These are phyloP conservation scores for Ogataea allantospora DNA, from an alignment of 805 yeast genomes.

Conservation along the genomic window DNA sequence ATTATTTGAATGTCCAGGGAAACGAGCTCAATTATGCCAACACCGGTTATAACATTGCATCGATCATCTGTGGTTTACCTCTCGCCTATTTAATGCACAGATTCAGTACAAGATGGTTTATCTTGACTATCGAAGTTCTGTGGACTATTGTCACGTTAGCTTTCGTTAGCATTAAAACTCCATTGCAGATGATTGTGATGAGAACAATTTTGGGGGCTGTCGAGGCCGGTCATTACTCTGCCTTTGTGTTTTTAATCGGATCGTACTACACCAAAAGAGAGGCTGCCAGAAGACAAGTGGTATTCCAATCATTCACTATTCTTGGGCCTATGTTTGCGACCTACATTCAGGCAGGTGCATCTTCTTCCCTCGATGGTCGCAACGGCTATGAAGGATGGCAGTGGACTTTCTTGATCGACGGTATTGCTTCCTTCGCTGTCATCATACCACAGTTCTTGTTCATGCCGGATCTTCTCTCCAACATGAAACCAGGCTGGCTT, in stretches of 20 bases:
- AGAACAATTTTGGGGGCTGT: slow-evolving; percentile 64
- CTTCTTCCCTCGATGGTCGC: slow-evolving; percentile 27
- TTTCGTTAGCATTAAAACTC: slow-evolving; percentile 47
- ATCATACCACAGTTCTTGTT: slow-evolving; percentile 21
- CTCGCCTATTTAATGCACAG: slow-evolving; percentile 55
- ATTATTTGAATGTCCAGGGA: slow-evolving; percentile 53
- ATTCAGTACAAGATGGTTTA: slow-evolving; percentile 49
- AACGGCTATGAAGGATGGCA: slow-evolving; percentile 43
- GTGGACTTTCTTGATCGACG: slow-evolving; percentile 53
- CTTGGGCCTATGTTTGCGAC: slow-evolving; percentile 59
- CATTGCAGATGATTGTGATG: slow-evolving; percentile 52
- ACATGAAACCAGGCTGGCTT: slow-evolving; percentile 32
- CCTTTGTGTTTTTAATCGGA: slow-evolving; percentile 57
- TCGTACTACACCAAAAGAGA: slow-evolving; percentile 55
- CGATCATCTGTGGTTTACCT: slow-evolving; percentile 59
- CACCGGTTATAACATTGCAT: slow-evolving; percentile 56
- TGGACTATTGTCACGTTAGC: slow-evolving; percentile 67
- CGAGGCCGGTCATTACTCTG: slow-evolving; percentile 65
- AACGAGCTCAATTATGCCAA: slow-evolving; percentile 60
- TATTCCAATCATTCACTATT: slow-evolving; percentile 60
- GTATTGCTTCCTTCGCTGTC: slow-evolving; percentile 24
- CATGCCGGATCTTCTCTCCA: slow-evolving; percentile 30
- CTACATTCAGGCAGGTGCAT: slow-evolving; percentile 42
- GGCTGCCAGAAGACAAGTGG: slow-evolving; percentile 56
- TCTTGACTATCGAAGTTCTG: slow-evolving; percentile 55